Conservation (phyloP, 2,329 filamentous ascomycete genomes). For the Fusarium robinianum region DNA sequence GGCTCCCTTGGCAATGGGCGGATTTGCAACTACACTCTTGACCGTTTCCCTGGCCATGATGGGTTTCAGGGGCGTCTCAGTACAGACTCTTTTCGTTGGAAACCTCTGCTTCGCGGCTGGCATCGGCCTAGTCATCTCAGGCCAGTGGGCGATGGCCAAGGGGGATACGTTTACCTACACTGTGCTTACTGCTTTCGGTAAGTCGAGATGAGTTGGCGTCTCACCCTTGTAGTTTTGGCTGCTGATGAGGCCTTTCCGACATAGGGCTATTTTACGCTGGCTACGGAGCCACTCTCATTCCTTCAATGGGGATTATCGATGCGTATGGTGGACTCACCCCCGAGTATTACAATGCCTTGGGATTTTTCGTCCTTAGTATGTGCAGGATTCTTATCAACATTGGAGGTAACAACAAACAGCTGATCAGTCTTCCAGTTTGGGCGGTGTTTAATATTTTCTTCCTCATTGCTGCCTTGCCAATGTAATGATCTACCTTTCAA, state of each 20-base stretch:
- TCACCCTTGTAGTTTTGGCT: rapidly evolving
- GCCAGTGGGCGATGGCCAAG: conserved; percentile 37
- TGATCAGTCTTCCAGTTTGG: conserved; percentile 37
- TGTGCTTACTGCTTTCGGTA: conserved; percentile 36
- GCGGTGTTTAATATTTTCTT: conserved; percentile 36
- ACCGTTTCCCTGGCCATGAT: conserved; percentile 38
- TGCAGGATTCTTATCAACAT: rapidly evolving
- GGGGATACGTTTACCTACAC: conserved; percentile 39
- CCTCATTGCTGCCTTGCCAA: conserved; percentile 30
- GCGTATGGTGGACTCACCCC: conserved; percentile 34
- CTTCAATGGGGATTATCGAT: conserved; percentile 31
- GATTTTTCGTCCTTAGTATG: conserved; percentile 37
- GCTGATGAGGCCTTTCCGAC: neutral
- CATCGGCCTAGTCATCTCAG: conserved; percentile 36
- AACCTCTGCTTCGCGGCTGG: conserved; percentile 38
- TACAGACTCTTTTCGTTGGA: conserved; percentile 36
- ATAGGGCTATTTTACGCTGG: conserved; percentile 39
- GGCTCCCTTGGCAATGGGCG: conserved; percentile 37
- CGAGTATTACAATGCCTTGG: conserved; percentile 37
- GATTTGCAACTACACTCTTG: conserved; percentile 36
- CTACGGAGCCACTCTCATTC: conserved; percentile 35
- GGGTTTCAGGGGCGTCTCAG: conserved; percentile 35
- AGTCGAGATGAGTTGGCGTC: neutral
- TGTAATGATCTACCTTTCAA: conserved; percentile 14
- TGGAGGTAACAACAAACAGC: neutral